Evolutionary conservation across 2,329 filamentous ascomycete species (phyloP), one percentile per base, ranked within the genome.

Genomic region (Aspergillus sp.): DNA sequence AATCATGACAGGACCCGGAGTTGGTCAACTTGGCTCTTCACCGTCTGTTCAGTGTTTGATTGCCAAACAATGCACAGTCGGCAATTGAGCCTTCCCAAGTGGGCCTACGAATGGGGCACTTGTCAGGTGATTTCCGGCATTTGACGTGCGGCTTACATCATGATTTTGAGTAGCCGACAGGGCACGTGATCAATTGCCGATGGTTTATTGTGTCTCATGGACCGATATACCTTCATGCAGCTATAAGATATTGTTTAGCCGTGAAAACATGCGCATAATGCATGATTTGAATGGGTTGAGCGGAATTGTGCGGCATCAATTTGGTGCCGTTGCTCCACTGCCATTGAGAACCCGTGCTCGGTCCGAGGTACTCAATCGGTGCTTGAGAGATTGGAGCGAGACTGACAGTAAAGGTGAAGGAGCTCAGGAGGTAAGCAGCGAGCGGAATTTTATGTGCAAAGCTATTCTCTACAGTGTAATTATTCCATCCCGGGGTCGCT

Each of bases 311-410:
- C 31, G 31, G 31, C 31, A 49, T 25, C 5, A 44, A 17, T 19
- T 33, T 12, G 21, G 17, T 41, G 39, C 23, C 37, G 17, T 52
- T 52, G 25, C 17, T 23, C 12, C 41, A 44, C 39, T 39, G 27
- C 8, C 17, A 37, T 11, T 17, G 50, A 23, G 31, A 35, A 9
- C 12, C 17, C 27, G 27, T 27, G 39, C 54, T 51, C 54, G 54
- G 54, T 51, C 47, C 54, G 54, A 56, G 54, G 54, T 35, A 50
- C 53, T 41, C 25, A 21, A 56, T 56, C 37, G 54, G 54, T 25
- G 15, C 37, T 33, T 15, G 37, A 15, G 23, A 3, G 43, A 17
- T 14, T 14, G 27, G 19, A 53, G 17, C n/a, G 9, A 33, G 6
- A 33, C 39, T 21, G 17, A 35, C 21, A 21, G 23, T 33, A 35